phyloP scores from a whole-genome alignment of 805 yeast species.

The Lipomyces sp. region DNA sequence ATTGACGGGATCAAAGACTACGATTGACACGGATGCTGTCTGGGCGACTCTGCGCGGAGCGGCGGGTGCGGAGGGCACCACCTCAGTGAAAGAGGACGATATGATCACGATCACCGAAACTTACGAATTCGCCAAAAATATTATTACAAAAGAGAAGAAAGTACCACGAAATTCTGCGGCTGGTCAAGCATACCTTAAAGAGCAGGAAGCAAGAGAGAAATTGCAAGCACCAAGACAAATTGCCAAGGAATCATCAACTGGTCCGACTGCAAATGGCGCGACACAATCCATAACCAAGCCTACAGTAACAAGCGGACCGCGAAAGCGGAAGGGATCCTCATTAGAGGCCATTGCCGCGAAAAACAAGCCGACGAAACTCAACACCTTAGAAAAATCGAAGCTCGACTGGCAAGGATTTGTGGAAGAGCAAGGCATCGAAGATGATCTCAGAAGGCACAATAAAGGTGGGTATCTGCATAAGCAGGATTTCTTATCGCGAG shows the following conservation, averaged over 20 bases:
- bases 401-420: constrained; percentile 96
- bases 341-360: constrained; percentile 34
- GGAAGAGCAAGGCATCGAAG: constrained; percentile 80
- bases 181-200: constrained; percentile 77
- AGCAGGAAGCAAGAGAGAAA: constrained; percentile 33
- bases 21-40: constrained; percentile 38
- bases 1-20: constrained; percentile 19
- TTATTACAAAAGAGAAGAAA: constrained; percentile 73
- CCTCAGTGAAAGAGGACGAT: constrained; percentile 47
- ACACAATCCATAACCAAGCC: constrained; percentile 39
- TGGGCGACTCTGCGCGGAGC: constrained; percentile 33
- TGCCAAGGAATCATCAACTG: constrained; percentile 4
- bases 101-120: constrained; percentile 73
- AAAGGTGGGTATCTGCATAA: constrained; percentile 90
- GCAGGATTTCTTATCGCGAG: constrained; percentile 84
- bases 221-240: neutral
- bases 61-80: neutral
- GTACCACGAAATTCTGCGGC: constrained; percentile 83
- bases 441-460: constrained; percentile 78
- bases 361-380: constrained; percentile 69
- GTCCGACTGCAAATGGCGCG: constrained; percentile 12
- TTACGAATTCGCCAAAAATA: constrained; percentile 89
- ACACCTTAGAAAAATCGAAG: constrained; percentile 89
- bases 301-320: constrained; percentile 3
- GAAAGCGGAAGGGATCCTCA: constrained; percentile 30